Evolutionary conservation across 2,329 filamentous ascomycete species (phyloP), one percentile per base, ranked within the genome.

Genomic region (Bipolaris victoriae): DNA sequence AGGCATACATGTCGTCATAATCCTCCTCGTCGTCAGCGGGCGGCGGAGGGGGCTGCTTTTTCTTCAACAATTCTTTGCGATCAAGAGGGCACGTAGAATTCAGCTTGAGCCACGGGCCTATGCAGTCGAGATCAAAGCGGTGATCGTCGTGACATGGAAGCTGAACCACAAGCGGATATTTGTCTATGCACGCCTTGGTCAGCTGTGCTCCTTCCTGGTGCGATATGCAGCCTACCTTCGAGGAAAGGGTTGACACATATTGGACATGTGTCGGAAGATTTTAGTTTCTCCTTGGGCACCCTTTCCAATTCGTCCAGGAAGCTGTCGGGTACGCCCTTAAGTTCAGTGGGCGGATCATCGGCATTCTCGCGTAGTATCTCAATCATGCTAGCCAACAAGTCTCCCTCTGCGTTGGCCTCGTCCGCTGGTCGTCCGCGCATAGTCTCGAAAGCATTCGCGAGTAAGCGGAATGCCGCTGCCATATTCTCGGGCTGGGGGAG

Each of bases 21-120:
- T 84, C 80, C 63, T 79, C 80, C 59, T 83, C 80, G 58, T 82
- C 78, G 59, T 84, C 76, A 64, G 78, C 75, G 78, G 83, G 72
- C 75, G 77, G 71, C 15, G 69, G 67, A 0, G 70, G 73, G 15
- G 73, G 68, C 50, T 73, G 80, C 74, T 75, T 83, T 62, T 73
- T 80, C 76, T 86, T 86, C 16, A 84, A 76, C 57, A 88, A 78
- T 69, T 84, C 82, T 68, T 82, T 80, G 49, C 86, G 80, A 69
- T 88, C 86, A 46, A 88, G 77, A 16, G 86, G 86, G 74, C 86
- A 89, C 18, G 86, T 88, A 7, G 84, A 83, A 61, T 87, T 84
- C 53, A 88, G 77, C 62, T 87, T 82, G 61, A 89, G 73, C 86
- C 86, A 89, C 0, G 86, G 86, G 56, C 81, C 76, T 59, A 89